Percentiles rank a stretch among this genome's conserved stretches.
phyloP scores from a whole-genome alignment of 192 early-diverging fungal genomes.

The Pecoramyces ruminantium region DNA sequence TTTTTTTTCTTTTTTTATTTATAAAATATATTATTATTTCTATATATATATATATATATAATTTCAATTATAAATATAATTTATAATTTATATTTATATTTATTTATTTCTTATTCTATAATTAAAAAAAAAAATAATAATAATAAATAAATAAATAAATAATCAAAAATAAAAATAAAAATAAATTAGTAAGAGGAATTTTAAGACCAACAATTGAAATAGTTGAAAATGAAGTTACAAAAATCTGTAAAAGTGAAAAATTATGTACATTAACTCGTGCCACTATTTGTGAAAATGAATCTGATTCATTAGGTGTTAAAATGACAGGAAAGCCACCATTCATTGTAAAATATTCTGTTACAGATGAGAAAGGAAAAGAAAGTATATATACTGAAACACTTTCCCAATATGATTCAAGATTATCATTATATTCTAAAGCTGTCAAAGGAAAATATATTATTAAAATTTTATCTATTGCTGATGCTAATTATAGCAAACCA shows the following conservation, averaged over 20 bases:
- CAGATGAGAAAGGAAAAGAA: not conserved
- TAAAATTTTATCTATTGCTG: not conserved
- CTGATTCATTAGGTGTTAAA: not conserved
- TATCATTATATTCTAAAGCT: not conserved
- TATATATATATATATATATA: too few species aligned
- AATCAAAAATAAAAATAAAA: too few species aligned
- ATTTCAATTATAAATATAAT: too few species aligned
- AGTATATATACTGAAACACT: not conserved
- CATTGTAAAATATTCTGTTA: not conserved
- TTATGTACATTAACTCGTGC: not conserved
- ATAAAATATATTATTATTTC: too few species aligned
- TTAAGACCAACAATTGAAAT: not conserved
- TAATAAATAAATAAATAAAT: too few species aligned
- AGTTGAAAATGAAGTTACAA: not conserved
- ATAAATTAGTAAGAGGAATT: not conserved
- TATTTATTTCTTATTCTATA: too few species aligned
- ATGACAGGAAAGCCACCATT: not conserved
- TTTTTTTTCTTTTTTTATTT: too few species aligned
- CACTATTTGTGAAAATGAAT: not conserved
- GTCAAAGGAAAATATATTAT: not conserved
- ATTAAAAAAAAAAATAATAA: too few species aligned
- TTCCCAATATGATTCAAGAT: not conserved
- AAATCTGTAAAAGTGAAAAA: not conserved
- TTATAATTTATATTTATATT: too few species aligned
- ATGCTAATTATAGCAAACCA: not conserved